Evolutionary conservation across 108 stramenopile species (phyloP), one percentile per base, ranked within the genome.

Genomic region (Aurantiochytrium sp.): DNA sequence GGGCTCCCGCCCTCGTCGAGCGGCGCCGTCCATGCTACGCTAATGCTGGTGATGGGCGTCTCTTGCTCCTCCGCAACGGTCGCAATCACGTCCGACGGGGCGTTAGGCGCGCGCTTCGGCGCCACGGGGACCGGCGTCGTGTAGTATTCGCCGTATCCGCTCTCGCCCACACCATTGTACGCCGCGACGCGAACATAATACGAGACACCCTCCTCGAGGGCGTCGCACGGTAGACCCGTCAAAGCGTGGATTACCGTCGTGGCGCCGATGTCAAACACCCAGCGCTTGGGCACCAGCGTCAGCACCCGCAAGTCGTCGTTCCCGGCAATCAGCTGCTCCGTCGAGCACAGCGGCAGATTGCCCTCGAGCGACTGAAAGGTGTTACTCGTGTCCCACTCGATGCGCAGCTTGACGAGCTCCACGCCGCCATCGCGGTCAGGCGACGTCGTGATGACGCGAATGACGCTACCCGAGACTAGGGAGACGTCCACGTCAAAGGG

Each of bases 11-110:
- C 91, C 21, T 85, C 89, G 31, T 88, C 86, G 10, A 86, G 48
- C 19, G 91, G 90, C 15, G 91, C 42, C 19, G 37, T 53, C 91
- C 91, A 92, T 21, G 81, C 37, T 53, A 91, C 91, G 68, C 86
- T 45, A 21, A 36, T 5, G 2, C 21, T 34, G 1, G 34, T 59
- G 69, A 59, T 24, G 17, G 88, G 85, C 6, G 50, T 42, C 24
- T 87, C 88, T 37, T 41, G 37, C 2, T 85, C 87, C 24, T 50
- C n/a, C 27, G 4, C 89, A n/a, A 86, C 52, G 39, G 85, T 54
- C 4, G 68, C 90, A 30, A 48, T 86, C 21, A 90, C 37, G 30
- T 45, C 45, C 31, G 88, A 68, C 30, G 88, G 87, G 15, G 88
- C 87, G 4, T 45, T 81, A 27, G 91, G 90, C 21, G 48, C 68